Base-by-base conservation (phyloP, 2,329 filamentous ascomycete genomes). In the Aspergillus nomiae region DNA sequence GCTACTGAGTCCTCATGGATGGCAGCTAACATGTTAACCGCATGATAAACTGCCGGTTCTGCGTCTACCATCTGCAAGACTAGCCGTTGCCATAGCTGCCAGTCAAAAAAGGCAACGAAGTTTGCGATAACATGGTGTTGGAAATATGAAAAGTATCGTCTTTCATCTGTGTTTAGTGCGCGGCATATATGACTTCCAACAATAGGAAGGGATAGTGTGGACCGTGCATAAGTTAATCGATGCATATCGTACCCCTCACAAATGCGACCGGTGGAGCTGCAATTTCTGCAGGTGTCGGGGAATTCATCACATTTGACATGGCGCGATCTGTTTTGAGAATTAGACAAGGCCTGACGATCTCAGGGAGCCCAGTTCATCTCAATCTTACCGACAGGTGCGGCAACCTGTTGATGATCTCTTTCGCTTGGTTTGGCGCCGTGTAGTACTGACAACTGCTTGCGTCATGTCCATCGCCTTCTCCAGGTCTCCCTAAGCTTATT, bases 301-400 rank as follows among this genome's bases (percentile, higher is more conserved):
- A 65, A 66, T 64, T 82, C 78, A 56, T 82, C 80, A 53, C 75
- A 77, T 64, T 77, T 77, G 24, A 76, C 69, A 16, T 70, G 70
- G 19, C 74, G 72, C 14, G 66, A 30, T 34, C 50, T 53, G 26
- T 26, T 9, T 6, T 34, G n/a, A n/a, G 4, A n/a, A 10, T 53
- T 4, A 53, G 50, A 2, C n/a, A 19, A 8, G 30, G 26, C 16
- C 19, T 4, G 1, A 48, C 6, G 11, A 61, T 41, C 71, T 75
- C 6, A 21, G 2, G 3, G 4, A 14, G 14, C 6, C 12, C 3
- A 11, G 16, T 32, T 34, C 21, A 8, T 54, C 2, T 41, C 26
- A 4, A 26, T 1, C 51, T 24, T 58, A 58, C 61, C 58, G 58
- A 24, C 61, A 63, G 24, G 61, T 63, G 14, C 46, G 41, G 36